Percentiles rank a stretch among this genome's conserved stretches.
Conservation (phyloP, 2,329 filamentous ascomycete species). For the Dryadomyces sulphureus region DNA sequence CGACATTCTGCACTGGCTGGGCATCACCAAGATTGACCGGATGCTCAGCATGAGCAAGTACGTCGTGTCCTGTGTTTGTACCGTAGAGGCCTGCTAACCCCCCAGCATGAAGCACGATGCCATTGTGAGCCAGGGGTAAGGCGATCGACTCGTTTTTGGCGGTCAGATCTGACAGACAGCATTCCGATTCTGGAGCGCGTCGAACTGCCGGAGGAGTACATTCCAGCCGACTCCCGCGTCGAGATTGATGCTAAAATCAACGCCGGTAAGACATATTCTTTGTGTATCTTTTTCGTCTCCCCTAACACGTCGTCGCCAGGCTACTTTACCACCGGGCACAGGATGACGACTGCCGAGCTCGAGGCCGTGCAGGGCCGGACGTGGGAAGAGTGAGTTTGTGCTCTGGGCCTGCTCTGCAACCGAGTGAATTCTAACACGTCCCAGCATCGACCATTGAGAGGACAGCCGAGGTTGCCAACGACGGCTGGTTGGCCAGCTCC, state of each 20-base stretch:
- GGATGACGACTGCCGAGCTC: constrained; percentile 78
- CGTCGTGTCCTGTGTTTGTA: constrained; percentile 22
- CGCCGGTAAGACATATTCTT: constrained; percentile 53
- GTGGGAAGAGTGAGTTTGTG: constrained; percentile 79
- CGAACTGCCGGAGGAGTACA: constrained; percentile 84
- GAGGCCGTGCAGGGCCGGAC: constrained; percentile 74
- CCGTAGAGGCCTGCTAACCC: constrained; percentile 1
- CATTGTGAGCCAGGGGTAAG: constrained; percentile 66
- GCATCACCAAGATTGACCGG: constrained; percentile 94
- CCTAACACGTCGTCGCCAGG: too few species aligned
- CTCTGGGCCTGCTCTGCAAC: too few species aligned
- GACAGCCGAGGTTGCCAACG: too few species aligned
- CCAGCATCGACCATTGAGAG: too few species aligned
- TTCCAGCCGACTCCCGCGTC: constrained; percentile 88
- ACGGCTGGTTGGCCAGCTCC: too few species aligned
- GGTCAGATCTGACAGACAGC: constrained; percentile 18
- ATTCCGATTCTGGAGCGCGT: constrained; percentile 82
- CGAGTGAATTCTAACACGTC: too few species aligned
- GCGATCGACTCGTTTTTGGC: not conserved
- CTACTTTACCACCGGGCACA: constrained; percentile 75
- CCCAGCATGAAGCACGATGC: constrained; percentile 79
- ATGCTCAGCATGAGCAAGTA: constrained; percentile 98
- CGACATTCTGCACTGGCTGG: constrained; percentile 93
- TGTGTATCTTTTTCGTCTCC: too few species aligned
- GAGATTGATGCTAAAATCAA: constrained; percentile 99